Evolutionary conservation across 305 asterid species (phyloP).

Genomic region (Fraxinus greggii): DNA sequence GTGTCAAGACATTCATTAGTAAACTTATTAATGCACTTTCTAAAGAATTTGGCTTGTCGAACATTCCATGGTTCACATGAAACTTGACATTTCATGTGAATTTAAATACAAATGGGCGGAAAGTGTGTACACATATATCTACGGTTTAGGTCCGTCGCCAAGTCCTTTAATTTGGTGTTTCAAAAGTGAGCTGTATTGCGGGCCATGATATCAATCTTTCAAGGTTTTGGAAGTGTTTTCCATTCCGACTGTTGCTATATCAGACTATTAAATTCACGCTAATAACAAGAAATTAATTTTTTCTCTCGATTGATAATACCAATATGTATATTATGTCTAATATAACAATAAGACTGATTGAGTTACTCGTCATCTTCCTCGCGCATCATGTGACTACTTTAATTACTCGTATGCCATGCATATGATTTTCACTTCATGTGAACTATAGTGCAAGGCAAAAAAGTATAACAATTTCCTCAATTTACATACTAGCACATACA

Average conservation of each 20-base stretch:
- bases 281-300: too few relatives aligned
- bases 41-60: too few relatives aligned
- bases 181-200: not conserved
- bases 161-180: constrained; percentile 14
- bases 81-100: too few relatives aligned
- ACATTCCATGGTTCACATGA: not conserved
- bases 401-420: not conserved
- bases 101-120: too few relatives aligned
- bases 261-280: too few relatives aligned
- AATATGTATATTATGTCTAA: not conserved
- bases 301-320: not conserved
- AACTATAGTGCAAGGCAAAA: too few relatives aligned
- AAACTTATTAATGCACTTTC: not conserved
- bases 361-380: not conserved
- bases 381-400: not conserved
- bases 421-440: not conserved
- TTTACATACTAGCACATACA: not conserved
- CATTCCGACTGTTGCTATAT: not conserved
- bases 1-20: not conserved
- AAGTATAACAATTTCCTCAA: not conserved
- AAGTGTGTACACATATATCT: too few relatives aligned
- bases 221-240: not conserved
- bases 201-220: not conserved
- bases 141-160: constrained; percentile 30
- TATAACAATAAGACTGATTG: not conserved